Evolutionary conservation across 2,329 filamentous ascomycete genomes (phyloP).

Genomic region (Fusarium penzigii): DNA sequence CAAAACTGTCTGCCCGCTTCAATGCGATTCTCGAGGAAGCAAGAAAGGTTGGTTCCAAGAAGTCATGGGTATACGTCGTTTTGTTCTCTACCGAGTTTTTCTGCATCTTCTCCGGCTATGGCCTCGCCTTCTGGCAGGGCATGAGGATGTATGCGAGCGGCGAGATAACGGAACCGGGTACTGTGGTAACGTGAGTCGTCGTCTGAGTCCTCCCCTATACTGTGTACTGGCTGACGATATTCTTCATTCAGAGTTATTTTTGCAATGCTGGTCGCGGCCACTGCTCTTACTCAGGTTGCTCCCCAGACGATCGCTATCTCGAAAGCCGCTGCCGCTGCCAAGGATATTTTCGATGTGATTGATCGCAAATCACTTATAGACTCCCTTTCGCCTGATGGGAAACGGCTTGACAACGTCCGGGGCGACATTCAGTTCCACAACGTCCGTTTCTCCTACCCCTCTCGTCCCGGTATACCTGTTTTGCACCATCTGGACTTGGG

Average conservation of each 20-base stretch:
- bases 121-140: conserved; percentile 54
- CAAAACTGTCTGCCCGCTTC: conserved; percentile 44
- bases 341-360: conserved; percentile 49
- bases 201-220: background rate
- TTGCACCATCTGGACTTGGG: conserved; percentile 43
- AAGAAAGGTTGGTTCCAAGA: conserved; percentile 41
- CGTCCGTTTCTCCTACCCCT: conserved; percentile 58
- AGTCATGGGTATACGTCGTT: conserved; percentile 44
- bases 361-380: conserved; percentile 47
- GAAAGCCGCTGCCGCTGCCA: conserved; percentile 48
- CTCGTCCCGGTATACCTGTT: conserved; percentile 51
- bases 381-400: conserved; percentile 41
- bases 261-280: conserved; percentile 47
- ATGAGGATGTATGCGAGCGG: conserved; percentile 46
- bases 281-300: conserved; percentile 47
- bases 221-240: background rate
- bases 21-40: conserved; percentile 44
- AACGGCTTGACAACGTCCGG: conserved; percentile 27
- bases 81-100: conserved; percentile 49
- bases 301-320: conserved; percentile 48
- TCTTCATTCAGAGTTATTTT: conserved; percentile 43
- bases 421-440: conserved; percentile 50
- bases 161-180: conserved; percentile 46
- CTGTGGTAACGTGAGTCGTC: conserved; percentile 45
- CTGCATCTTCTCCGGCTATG: conserved; percentile 49